A percentile compares a stretch with the other conserved stretches of the same genome.
These are phyloP conservation scores for Salix viminalis DNA, from an alignment of 345 rosid species.

Conservation along the genomic window DNA sequence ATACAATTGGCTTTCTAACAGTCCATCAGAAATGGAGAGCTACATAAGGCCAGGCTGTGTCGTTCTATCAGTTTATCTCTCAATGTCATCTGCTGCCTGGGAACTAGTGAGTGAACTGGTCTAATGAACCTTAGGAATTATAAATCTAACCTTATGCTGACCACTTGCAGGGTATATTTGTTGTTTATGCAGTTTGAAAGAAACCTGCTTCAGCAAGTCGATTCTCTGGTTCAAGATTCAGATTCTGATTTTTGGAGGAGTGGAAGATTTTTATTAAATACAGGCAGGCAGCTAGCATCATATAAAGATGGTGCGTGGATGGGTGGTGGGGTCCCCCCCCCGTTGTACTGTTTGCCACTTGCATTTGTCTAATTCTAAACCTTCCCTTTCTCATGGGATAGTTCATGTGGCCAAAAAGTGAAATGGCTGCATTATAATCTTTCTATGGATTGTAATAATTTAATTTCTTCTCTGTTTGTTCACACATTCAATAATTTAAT, in stretches of 20 bases:
- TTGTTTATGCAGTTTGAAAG: constrained; percentile 57
- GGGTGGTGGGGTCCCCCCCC: background rate
- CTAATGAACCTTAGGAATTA: background rate
- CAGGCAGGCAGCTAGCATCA: constrained; percentile 64
- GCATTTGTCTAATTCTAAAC: background rate
- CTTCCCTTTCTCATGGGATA: background rate
- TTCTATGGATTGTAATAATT: background rate
- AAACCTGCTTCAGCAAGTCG: constrained; percentile 48
- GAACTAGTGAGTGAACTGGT: constrained; percentile 58
- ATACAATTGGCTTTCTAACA: constrained; percentile 77
- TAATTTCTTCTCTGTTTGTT: background rate
- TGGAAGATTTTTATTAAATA: constrained; percentile 63
- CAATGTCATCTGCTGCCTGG: constrained; percentile 68
- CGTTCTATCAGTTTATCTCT: constrained; percentile 68
- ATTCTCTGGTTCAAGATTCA: constrained; percentile 51
- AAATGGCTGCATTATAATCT: background rate
- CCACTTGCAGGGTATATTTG: constrained; percentile 25
- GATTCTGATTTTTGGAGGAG: constrained; percentile 65
- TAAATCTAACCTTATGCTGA: constrained; percentile 19
- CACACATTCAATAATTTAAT: background rate
- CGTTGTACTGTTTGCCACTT: background rate
- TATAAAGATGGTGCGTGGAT: constrained; percentile 58
- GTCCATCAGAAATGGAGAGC: constrained; percentile 96
- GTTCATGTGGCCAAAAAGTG: background rate
- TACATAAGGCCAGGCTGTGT: constrained; percentile 95